Evolutionary conservation across 805 yeast species (phyloP).

Genomic region (Nakazawaea anatomiae): DNA sequence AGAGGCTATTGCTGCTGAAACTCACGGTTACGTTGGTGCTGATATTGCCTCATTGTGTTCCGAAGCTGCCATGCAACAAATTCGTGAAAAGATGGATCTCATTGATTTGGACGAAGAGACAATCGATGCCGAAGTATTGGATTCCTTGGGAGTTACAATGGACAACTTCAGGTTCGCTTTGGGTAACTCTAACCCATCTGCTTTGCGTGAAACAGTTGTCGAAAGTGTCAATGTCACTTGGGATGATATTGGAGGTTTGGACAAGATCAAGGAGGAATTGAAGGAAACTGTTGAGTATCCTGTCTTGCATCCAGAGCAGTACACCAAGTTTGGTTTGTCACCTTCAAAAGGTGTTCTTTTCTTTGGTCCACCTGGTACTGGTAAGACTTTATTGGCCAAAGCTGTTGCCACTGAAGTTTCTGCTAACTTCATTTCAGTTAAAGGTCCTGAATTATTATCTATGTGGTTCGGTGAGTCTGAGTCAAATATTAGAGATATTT

Average conservation of each 20-base stretch:
- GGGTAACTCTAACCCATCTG: slow-evolving; percentile 98
- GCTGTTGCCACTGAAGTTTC: slow-evolving; percentile 99
- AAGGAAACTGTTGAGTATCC: slow-evolving; percentile 99
- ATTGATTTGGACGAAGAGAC: slow-evolving; percentile 95
- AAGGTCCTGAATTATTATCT: slow-evolving; percentile 94
- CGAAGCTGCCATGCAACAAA: slow-evolving; percentile 99
- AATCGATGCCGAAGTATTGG: slow-evolving; percentile 94
- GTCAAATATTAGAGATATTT: slow-evolving; percentile 94
- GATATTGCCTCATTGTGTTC: slow-evolving; percentile 98
- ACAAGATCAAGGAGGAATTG: slow-evolving; percentile 91
- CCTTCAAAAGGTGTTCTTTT: slow-evolving; percentile 98
- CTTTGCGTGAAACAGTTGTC: slow-evolving; percentile 98
- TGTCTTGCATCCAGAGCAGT: slow-evolving; percentile 97
- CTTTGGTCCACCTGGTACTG: slow-evolving; percentile 99
- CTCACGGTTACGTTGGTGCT: slow-evolving; percentile 99
- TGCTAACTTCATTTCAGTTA: slow-evolving; percentile 95
- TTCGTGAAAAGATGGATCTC: slow-evolving; percentile 98
- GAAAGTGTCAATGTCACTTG: slow-evolving; percentile 98
- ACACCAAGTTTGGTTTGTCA: slow-evolving; percentile 94
- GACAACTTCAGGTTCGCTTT: slow-evolving; percentile 97
- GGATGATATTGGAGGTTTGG: slow-evolving; percentile 99
- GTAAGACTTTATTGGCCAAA: slow-evolving; percentile 96
- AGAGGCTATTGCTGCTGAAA: slow-evolving; percentile 93
- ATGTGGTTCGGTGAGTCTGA: slow-evolving; percentile 99
- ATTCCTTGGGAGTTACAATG: slow-evolving; percentile 96